These are phyloP conservation scores for Coleophoma cylindrospora DNA, from an alignment of 2,329 filamentous ascomycete genomes.

Conservation along the genomic window DNA sequence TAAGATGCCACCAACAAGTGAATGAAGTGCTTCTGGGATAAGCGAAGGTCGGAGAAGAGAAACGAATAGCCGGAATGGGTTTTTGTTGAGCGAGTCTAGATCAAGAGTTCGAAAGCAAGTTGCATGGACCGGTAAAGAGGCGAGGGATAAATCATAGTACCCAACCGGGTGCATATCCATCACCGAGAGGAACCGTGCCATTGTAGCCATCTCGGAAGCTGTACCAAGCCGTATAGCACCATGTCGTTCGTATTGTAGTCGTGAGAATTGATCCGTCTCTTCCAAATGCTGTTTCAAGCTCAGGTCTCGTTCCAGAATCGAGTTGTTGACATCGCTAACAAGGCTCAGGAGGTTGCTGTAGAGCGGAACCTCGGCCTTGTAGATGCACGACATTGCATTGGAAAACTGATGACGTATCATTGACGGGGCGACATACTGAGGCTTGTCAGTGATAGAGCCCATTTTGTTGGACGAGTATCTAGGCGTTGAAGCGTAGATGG, in stretches of 20 bases:
- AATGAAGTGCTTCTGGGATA: conserved; percentile 26
- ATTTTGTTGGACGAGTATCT: too few species aligned
- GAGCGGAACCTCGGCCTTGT: conserved; percentile 28
- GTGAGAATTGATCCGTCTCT: neutral
- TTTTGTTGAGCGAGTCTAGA: conserved; percentile 27
- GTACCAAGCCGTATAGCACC: conserved; percentile 46
- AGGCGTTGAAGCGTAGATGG: too few species aligned
- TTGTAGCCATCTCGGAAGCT: conserved; percentile 34
- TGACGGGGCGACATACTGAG: too few species aligned
- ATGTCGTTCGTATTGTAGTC: conserved; percentile 30
- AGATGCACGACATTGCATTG: conserved; percentile 30
- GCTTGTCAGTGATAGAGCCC: too few species aligned
- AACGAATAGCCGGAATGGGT: conserved; percentile 41
- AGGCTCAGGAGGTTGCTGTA: conserved; percentile 28
- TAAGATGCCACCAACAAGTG: conserved; percentile 29
- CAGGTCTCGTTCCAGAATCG: neutral
- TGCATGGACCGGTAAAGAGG: conserved; percentile 44
- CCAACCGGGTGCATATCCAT: conserved; percentile 44
- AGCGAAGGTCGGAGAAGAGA: conserved; percentile 37
- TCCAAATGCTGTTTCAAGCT: neutral
- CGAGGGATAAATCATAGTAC: conserved; percentile 44
- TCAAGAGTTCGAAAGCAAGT: conserved; percentile 42
- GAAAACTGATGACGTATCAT: conserved; percentile 24
- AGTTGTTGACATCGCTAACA: conserved; percentile 19
- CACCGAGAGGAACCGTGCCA: conserved; percentile 38